A percentile compares a stretch with the other conserved stretches of the same genome.
These are phyloP conservation scores for Sclerospora graminicola DNA, from an alignment of 352 stramenopile genomes.

Conservation along the genomic window DNA sequence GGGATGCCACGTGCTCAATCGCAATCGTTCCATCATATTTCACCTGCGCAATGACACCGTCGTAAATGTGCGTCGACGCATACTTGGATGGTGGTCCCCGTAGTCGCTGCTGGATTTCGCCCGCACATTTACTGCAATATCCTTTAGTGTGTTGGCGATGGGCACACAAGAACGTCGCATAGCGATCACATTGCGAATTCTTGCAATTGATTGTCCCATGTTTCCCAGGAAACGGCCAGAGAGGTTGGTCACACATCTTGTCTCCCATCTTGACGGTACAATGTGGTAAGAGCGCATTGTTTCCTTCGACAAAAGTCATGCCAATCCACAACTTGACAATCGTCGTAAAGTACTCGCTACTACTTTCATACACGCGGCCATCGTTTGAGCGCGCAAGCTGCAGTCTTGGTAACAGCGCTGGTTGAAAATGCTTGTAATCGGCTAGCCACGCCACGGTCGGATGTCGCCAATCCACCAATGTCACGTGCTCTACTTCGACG, in stretches of 20 bases:
- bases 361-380: constrained; percentile 55
- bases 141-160: constrained; percentile 43
- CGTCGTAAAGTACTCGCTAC: constrained; percentile 68
- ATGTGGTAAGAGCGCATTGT: constrained; percentile 69
- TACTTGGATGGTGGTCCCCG: constrained; percentile 38
- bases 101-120: constrained; percentile 35
- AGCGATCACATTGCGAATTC: constrained; percentile 33
- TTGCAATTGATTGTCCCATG: constrained; percentile 25
- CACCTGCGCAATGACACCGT: constrained; percentile 34
- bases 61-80: constrained; percentile 80
- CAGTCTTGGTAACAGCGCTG: constrained; percentile 55
- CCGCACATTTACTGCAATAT: constrained; percentile 48
- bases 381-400: constrained; percentile 28
- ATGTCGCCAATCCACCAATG: constrained; percentile 36
- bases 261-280: constrained; percentile 45
- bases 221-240: constrained; percentile 44
- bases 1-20: constrained; percentile 43
- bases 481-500: neutral
- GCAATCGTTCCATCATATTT: constrained; percentile 58
- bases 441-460: constrained; percentile 64
- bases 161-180: constrained; percentile 52
- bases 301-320: constrained; percentile 84
- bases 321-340: constrained; percentile 72
- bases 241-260: constrained; percentile 52
- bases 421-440: constrained; percentile 63